Evolutionary conservation across 306 rosid genomes (phyloP).

Genomic region (Vigna reflexopilosa): DNA sequence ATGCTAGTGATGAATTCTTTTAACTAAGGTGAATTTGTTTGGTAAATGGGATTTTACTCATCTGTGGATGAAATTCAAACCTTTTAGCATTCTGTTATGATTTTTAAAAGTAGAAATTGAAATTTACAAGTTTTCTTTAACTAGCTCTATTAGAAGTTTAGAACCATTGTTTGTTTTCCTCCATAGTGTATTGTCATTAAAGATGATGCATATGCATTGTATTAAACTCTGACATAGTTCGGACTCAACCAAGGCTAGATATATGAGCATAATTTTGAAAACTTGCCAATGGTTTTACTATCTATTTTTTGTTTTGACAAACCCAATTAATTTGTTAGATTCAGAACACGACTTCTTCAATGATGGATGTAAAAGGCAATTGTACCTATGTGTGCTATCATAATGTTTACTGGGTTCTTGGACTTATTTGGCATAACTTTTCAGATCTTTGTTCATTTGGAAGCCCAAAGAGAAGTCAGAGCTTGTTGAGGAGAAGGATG

Average conservation of each 20-base stretch:
- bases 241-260: background rate
- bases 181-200: background rate
- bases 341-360: conserved; percentile 1
- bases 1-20: conserved; percentile 1
- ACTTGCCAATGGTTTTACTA: background rate
- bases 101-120: background rate
- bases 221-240: background rate
- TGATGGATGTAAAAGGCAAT: conserved; percentile 12
- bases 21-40: conserved; percentile 3
- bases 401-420: conserved; percentile 25
- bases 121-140: conserved; percentile 14
- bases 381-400: background rate
- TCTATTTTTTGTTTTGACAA: conserved; percentile 7
- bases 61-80: background rate
- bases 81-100: conserved; percentile 9
- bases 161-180: background rate
- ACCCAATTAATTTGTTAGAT: background rate
- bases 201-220: background rate
- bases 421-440: conserved; percentile 20
- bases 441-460: conserved; percentile 93
- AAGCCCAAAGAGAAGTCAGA: conserved; percentile 75
- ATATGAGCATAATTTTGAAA: background rate
- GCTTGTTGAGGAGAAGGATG: conserved; percentile 62
- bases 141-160: background rate
- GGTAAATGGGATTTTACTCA: background rate